Evolutionary conservation across 306 rosid species (phyloP).

Genomic region (Dryas octopetala): DNA sequence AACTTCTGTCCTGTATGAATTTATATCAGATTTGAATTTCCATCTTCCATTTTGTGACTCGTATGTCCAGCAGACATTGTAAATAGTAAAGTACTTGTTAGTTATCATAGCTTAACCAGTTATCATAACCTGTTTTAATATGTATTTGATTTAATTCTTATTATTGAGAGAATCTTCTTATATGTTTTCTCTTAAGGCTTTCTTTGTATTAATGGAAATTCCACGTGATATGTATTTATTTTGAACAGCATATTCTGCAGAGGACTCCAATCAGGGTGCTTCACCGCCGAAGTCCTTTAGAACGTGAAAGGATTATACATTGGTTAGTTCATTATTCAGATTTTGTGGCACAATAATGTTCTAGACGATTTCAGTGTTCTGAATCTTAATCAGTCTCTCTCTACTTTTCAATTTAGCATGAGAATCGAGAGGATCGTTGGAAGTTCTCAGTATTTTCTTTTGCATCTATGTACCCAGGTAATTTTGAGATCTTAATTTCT

Average conservation of each 20-base stretch:
- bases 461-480: slow-evolving; percentile 95
- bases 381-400: slow-evolving; percentile 14
- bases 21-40: neutral
- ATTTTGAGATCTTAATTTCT: neutral
- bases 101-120: too few species aligned
- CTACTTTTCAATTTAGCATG: slow-evolving; percentile 62
- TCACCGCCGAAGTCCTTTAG: slow-evolving; percentile 93
- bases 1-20: neutral
- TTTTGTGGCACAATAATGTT: slow-evolving; percentile 1
- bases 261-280: slow-evolving; percentile 93
- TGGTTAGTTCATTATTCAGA: slow-evolving; percentile 49
- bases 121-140: neutral
- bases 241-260: slow-evolving; percentile 67
- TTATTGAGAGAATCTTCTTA: neutral
- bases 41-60: too few species aligned
- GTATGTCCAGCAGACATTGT: too few species aligned
- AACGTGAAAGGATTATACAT: slow-evolving; percentile 86
- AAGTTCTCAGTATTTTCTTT: slow-evolving; percentile 81
- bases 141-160: neutral
- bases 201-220: neutral
- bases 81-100: too few species aligned
- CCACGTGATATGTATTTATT: neutral
- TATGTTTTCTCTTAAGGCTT: neutral
- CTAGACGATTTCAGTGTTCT: neutral
- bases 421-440: slow-evolving; percentile 67